These are phyloP conservation scores for Colletotrichum somersetense DNA, from an alignment of 2,329 filamentous ascomycete species.

Conservation along the genomic window DNA sequence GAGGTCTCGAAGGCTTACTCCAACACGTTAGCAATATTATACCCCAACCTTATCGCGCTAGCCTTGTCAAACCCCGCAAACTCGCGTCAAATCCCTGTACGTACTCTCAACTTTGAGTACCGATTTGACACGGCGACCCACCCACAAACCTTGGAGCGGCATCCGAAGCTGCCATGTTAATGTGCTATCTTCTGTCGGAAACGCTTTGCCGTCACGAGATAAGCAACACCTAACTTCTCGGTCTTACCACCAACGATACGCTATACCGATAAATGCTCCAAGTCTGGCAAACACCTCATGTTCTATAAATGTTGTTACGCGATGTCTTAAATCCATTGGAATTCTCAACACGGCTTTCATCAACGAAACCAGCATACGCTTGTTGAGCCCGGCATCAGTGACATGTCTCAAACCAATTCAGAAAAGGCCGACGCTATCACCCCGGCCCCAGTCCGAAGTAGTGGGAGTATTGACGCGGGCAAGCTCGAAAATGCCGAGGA, in stretches of 20 bases:
- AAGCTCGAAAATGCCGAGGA: slow-evolving; percentile 47
- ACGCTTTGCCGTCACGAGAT: slow-evolving; percentile 32
- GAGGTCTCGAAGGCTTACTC: not conserved
- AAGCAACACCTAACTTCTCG: slow-evolving; percentile 9
- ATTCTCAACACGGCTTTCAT: not conserved
- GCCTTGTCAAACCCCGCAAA: slow-evolving; percentile 17
- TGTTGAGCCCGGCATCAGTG: not conserved
- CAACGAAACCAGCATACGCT: not conserved
- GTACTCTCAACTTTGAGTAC: slow-evolving; percentile 24
- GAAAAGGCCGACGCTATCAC: slow-evolving; percentile 44
- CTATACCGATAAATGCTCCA: slow-evolving; percentile 20
- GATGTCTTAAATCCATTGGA: not conserved
- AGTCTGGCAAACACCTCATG: not conserved
- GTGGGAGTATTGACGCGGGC: slow-evolving; percentile 44
- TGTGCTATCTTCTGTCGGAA: slow-evolving; percentile 33
- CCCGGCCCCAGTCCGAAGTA: slow-evolving; percentile 42
- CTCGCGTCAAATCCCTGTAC: slow-evolving; percentile 11
- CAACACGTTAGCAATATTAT: slow-evolving; percentile 9
- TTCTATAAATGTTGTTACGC: slow-evolving; percentile 27
- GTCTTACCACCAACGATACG: not conserved
- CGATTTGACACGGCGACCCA: slow-evolving; percentile 19
- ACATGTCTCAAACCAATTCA: slow-evolving; percentile 39
- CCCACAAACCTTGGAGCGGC: slow-evolving; percentile 38
- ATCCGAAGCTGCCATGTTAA: slow-evolving; percentile 31
- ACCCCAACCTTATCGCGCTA: slow-evolving; percentile 39